phyloP scores from a whole-genome alignment of 2,329 filamentous ascomycete species.

The Fusarium transvaalense region DNA sequence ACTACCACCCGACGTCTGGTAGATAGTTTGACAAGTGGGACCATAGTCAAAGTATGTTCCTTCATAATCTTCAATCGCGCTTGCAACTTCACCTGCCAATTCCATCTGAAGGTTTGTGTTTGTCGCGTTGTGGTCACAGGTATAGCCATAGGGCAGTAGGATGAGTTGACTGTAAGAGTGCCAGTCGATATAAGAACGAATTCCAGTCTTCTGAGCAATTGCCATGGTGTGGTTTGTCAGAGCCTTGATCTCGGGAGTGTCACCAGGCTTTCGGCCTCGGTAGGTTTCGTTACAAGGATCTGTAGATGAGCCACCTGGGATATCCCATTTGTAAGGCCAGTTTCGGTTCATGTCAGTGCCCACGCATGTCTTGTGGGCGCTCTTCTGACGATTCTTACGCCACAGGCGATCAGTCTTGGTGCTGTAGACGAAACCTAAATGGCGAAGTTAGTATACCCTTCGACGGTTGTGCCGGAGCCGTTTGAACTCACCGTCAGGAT shows the following conservation, averaged over 20 bases:
- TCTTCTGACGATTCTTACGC: conserved; percentile 69
- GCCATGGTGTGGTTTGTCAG: conserved; percentile 56
- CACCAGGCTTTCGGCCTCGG: conserved; percentile 57
- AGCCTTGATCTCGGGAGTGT: conserved; percentile 64
- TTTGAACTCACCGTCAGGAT: conserved; percentile 65
- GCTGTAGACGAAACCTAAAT: conserved; percentile 62
- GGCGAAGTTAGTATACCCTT: background rate
- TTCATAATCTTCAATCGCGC: conserved; percentile 62
- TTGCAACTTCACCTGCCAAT: conserved; percentile 62
- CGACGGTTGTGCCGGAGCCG: rapidly evolving
- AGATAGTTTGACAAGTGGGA: conserved; percentile 71
- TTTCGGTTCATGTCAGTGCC: conserved; percentile 72
- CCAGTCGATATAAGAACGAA: conserved; percentile 74
- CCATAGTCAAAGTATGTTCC: conserved; percentile 59
- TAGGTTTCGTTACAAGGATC: conserved; percentile 65
- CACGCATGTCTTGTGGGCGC: conserved; percentile 57
- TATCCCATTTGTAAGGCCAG: conserved; percentile 68
- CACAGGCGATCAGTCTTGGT: conserved; percentile 66
- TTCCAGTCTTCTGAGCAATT: conserved; percentile 55
- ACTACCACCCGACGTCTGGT: conserved; percentile 63
- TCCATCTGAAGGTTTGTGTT: conserved; percentile 62
- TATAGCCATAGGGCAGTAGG: conserved; percentile 70
- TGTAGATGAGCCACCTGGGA: conserved; percentile 63
- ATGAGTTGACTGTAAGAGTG: conserved; percentile 74
- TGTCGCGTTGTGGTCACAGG: conserved; percentile 61